phyloP scores from a whole-genome alignment of 176 grass and related monocot genomes.

The Oryza officinalis region DNA sequence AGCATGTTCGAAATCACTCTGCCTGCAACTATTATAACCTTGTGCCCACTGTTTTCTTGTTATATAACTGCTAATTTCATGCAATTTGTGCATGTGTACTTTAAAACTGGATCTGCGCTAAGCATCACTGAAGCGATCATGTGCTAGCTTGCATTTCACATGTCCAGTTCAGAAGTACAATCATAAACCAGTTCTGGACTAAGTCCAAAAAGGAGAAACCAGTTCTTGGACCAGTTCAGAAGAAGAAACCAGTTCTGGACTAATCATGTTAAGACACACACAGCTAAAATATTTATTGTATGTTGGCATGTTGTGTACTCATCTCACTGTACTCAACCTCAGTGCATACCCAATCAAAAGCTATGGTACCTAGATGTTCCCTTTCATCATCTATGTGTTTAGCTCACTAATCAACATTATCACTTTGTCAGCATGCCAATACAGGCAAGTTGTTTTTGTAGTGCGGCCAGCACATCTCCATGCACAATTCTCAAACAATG shows the following conservation, averaged over 20 bases:
- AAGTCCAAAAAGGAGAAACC: slow-evolving; percentile 9
- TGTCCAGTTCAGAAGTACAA: slow-evolving; percentile 7
- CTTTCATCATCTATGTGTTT: neutral
- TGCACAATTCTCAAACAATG: slow-evolving; percentile 16
- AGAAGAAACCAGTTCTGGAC: neutral
- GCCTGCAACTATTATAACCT: neutral
- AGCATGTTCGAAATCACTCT: neutral
- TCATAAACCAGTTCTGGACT: slow-evolving; percentile 11
- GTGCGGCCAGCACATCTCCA: slow-evolving; percentile 19
- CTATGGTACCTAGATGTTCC: slow-evolving; percentile 30
- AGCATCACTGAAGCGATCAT: slow-evolving; percentile 21
- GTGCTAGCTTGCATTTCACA: slow-evolving; percentile 27
- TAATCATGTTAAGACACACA: slow-evolving; percentile 12
- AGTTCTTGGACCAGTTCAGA: neutral
- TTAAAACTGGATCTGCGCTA: neutral
- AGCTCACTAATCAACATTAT: slow-evolving; percentile 9
- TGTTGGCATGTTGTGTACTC: neutral
- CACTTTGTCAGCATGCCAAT: slow-evolving; percentile 8
- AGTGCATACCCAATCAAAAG: slow-evolving; percentile 2
- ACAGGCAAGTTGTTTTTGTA: slow-evolving; percentile 15
- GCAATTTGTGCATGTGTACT: neutral
- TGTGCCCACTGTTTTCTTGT: neutral
- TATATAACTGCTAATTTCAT: neutral
- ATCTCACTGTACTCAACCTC: neutral
- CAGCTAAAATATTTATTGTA: neutral